phyloP scores from a whole-genome alignment of 768 basidiomycete species.

The Coprinopsis sp. region DNA sequence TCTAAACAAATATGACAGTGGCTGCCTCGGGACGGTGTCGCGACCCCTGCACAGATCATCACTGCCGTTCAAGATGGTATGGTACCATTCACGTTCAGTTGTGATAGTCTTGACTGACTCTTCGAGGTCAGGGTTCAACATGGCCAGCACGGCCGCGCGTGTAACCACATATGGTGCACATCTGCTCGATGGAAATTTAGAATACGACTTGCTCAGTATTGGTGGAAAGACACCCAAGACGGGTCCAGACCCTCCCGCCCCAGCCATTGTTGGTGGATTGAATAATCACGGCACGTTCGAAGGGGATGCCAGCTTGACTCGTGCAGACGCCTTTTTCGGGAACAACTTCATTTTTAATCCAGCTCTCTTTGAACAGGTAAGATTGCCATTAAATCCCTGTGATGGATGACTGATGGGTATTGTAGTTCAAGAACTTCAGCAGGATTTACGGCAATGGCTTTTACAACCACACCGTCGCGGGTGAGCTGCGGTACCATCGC shows the following conservation, averaged over 20 bases:
- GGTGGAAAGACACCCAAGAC: slow-evolving; percentile 14
- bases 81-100: not conserved
- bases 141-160: slow-evolving; percentile 13
- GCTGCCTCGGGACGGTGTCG: slow-evolving; percentile 10
- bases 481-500: no score
- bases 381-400: no score
- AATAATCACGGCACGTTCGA: slow-evolving; percentile 17
- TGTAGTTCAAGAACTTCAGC: no score
- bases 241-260: slow-evolving; percentile 14
- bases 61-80: slow-evolving; percentile 11
- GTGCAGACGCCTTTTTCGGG: no score
- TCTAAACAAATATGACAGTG: no score
- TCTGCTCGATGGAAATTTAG: slow-evolving; percentile 15
- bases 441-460: no score
- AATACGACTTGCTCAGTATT: slow-evolving; percentile 14
- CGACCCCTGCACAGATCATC: slow-evolving; percentile 10
- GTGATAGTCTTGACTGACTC: not conserved
- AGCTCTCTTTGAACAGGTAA: no score
- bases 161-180: slow-evolving; percentile 15
- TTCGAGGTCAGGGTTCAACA: slow-evolving; percentile 14
- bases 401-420: no score
- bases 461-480: no score
- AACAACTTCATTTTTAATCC: no score
- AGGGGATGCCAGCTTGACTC: slow-evolving; percentile 3
- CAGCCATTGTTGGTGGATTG: slow-evolving; percentile 16